A percentile compares a stretch with the other conserved stretches of the same genome.
These are phyloP conservation scores for Aureobasidium subglaciale DNA, from an alignment of 2,329 filamentous ascomycete species.

Conservation along the genomic window DNA sequence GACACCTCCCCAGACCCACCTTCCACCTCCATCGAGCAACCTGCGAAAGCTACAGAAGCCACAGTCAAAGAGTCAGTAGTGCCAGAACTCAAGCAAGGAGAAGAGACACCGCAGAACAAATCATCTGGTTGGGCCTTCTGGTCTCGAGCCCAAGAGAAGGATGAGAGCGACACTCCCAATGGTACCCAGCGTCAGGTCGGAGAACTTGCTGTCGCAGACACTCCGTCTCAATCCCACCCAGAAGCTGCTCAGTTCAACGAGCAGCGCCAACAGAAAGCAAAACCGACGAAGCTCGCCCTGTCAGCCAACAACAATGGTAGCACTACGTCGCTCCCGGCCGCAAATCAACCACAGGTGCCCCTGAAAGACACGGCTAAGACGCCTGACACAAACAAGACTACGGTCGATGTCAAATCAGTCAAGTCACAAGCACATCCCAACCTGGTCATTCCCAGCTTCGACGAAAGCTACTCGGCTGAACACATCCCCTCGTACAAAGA, in stretches of 20 bases:
- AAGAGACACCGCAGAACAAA: conserved; percentile 26
- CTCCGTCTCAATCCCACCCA: conserved; percentile 43
- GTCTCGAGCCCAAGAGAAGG: conserved; percentile 51
- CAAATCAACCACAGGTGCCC: background rate
- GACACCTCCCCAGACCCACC: conserved; percentile 16
- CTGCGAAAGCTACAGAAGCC: conserved; percentile 8
- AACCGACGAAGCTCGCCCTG: conserved; percentile 19
- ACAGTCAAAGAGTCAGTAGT: conserved; percentile 11
- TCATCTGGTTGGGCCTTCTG: conserved; percentile 74
- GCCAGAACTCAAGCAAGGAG: background rate
- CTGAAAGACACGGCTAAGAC: background rate
- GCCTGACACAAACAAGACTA: background rate
- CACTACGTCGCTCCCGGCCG: background rate
- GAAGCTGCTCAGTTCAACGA: conserved; percentile 47
- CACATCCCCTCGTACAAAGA: conserved; percentile 41
- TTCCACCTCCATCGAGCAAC: conserved; percentile 16
- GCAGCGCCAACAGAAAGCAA: conserved; percentile 24
- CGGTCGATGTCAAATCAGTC: background rate
- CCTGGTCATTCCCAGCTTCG: conserved; percentile 62
- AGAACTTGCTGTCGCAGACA: conserved; percentile 44
- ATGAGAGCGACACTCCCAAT: conserved; percentile 43
- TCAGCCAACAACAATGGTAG: conserved; percentile 17
- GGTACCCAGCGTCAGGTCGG: conserved; percentile 49
- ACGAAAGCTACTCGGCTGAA: conserved; percentile 53
- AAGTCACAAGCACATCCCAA: conserved; percentile 39